Evolutionary conservation across 352 stramenopile species (phyloP).

Genomic region (Globisporangium mamillatum): DNA sequence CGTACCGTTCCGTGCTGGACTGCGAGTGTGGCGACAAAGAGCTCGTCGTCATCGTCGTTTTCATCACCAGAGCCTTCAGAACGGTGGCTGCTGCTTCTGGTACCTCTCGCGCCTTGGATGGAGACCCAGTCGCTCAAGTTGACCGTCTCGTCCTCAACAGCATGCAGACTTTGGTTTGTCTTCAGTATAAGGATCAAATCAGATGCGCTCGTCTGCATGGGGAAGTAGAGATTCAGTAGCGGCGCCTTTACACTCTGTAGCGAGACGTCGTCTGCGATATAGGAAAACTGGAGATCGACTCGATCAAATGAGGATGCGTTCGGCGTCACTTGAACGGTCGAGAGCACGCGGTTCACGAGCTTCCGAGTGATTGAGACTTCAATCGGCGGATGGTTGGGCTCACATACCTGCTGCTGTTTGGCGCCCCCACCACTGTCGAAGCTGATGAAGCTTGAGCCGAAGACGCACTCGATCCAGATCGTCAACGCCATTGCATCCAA

Average conservation of each 20-base stretch:
- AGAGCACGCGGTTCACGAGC: slow-evolving; percentile 15
- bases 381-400: slow-evolving; percentile 4
- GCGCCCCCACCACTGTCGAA: background rate
- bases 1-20: slow-evolving; percentile 10
- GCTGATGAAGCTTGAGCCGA: slow-evolving; percentile 1
- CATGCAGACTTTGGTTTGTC: background rate
- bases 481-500: background rate
- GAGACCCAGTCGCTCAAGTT: slow-evolving; percentile 4
- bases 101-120: background rate
- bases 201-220: background rate
- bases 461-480: slow-evolving; percentile 11
- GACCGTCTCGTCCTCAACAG: slow-evolving; percentile 3
- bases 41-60: background rate
- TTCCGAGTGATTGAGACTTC: slow-evolving; percentile 4
- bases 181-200: background rate
- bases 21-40: slow-evolving; percentile 7
- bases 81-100: background rate
- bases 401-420: slow-evolving; percentile 2
- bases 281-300: slow-evolving; percentile 12
- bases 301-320: slow-evolving; percentile 8
- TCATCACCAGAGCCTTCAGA: background rate
- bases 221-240: slow-evolving; percentile 10
- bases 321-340: slow-evolving; percentile 1
- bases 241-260: background rate
- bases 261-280: background rate